These are phyloP conservation scores for Cladosporium colombiae DNA, from an alignment of 2,329 filamentous ascomycete genomes.

Conservation along the genomic window DNA sequence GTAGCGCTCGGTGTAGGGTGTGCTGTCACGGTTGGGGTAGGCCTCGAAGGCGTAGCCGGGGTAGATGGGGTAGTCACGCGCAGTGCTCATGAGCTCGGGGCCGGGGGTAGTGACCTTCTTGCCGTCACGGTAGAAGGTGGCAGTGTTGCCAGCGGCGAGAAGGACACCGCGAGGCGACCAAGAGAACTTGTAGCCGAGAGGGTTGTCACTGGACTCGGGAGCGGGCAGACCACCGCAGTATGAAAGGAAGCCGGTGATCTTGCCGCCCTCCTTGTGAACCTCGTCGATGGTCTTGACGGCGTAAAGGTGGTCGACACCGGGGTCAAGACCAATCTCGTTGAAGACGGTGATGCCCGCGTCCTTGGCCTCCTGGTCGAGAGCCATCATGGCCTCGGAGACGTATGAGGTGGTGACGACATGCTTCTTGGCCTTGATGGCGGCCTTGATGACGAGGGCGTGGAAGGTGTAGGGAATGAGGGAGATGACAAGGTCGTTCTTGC, in stretches of 20 bases:
- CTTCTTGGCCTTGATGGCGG: slow-evolving; percentile 90
- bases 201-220: slow-evolving; percentile 78
- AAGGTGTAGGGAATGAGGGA: slow-evolving; percentile 85
- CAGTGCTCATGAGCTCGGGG: slow-evolving; percentile 69
- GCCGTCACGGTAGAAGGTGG: slow-evolving; percentile 78
- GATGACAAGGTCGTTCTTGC: slow-evolving; percentile 60
- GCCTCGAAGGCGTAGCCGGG: slow-evolving; percentile 86
- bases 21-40: slow-evolving; percentile 91
- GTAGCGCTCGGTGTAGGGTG: slow-evolving; percentile 84
- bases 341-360: slow-evolving; percentile 93
- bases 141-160: slow-evolving; percentile 82
- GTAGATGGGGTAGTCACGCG: slow-evolving; percentile 90
- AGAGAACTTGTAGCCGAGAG: slow-evolving; percentile 90
- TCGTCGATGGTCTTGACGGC: slow-evolving; percentile 85
- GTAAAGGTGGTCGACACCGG: slow-evolving; percentile 73
- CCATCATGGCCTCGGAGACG: slow-evolving; percentile 87
- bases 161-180: slow-evolving; percentile 77
- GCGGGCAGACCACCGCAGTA: slow-evolving; percentile 78
- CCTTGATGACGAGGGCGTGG: slow-evolving; percentile 88
- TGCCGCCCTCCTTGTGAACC: slow-evolving; percentile 84
- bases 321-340: slow-evolving; percentile 87
- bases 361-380: slow-evolving; percentile 80
- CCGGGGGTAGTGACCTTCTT: slow-evolving; percentile 59
- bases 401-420: slow-evolving; percentile 95
- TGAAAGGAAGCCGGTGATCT: slow-evolving; percentile 76